Evolutionary conservation across 148 eudicot species (phyloP).

Genomic region (Chenopodium album): DNA sequence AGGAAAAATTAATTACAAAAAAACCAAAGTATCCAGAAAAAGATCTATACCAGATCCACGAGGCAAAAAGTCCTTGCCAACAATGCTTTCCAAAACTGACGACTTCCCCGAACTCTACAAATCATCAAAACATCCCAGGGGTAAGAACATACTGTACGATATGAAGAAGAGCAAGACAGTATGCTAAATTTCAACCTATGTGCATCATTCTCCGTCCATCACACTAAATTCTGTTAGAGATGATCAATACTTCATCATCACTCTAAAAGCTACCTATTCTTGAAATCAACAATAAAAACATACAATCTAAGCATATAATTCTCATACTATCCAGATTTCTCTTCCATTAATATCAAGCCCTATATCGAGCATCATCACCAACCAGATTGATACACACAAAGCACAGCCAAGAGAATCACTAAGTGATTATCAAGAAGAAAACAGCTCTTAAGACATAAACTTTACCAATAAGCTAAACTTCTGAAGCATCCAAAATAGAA

Average conservation of each 20-base stretch:
- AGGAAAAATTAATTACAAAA: too few relatives aligned
- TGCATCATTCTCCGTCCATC: background rate
- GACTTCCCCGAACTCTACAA: conserved; percentile 97
- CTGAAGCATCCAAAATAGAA: background rate
- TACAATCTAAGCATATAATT: background rate
- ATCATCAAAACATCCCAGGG: conserved; percentile 15
- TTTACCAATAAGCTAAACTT: background rate
- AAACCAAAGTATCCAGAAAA: background rate
- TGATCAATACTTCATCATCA: background rate
- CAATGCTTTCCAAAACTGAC: conserved; percentile 91
- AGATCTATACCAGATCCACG: conserved; percentile 86
- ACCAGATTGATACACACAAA: background rate
- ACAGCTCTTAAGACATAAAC: background rate
- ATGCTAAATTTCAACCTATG: background rate
- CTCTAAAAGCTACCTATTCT: background rate
- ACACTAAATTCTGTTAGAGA: background rate
- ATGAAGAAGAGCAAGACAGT: background rate
- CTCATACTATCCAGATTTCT: background rate
- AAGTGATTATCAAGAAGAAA: background rate
- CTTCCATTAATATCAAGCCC: background rate
- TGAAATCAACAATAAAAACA: background rate
- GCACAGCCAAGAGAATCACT: background rate
- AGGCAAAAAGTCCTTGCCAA: conserved; percentile 97
- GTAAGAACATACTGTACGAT: background rate
- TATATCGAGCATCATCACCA: background rate